Percentiles rank a stretch among this genome's conserved stretches.
Conservation (phyloP, 768 basidiomycete genomes). For the Trametes cubensis region DNA sequence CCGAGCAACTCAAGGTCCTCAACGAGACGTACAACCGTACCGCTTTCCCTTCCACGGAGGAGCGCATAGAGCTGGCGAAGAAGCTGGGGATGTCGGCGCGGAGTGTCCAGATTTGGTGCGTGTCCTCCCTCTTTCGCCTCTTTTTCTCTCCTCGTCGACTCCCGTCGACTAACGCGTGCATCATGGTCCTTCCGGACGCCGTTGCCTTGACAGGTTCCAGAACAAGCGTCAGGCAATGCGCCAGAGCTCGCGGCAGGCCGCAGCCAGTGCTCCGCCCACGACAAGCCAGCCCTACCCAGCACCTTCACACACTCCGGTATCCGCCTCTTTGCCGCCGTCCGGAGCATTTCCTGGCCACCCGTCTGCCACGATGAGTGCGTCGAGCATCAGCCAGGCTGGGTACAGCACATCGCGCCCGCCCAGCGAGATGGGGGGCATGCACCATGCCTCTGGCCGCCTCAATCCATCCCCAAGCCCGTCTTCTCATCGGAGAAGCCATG, state of each 20-base stretch:
- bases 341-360: conserved; percentile 17
- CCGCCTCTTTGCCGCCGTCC: conserved; percentile 15
- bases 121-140: conserved; percentile 6
- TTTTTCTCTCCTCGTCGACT: not conserved
- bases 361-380: conserved; percentile 12
- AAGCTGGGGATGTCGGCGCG: conserved; percentile 81
- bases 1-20: conserved; percentile 75
- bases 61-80: conserved; percentile 75
- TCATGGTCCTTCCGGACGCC: conserved; percentile 28
- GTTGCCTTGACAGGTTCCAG: conserved; percentile 66
- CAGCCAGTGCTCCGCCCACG: conserved; percentile 42
- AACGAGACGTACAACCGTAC: conserved; percentile 81
- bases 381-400: conserved; percentile 26
- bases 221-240: conserved; percentile 85
- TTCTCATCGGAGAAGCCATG: conserved; percentile 30
- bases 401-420: conserved; percentile 22
- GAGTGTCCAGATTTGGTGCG: conserved; percentile 86
- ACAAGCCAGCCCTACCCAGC: conserved; percentile 33
- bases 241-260: conserved; percentile 68
- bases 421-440: conserved; percentile 22
- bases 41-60: conserved; percentile 87
- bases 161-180: conserved; percentile 17
- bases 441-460: conserved; percentile 23
- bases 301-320: conserved; percentile 23
- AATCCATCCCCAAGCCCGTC: conserved; percentile 31